Evolutionary conservation across 2,329 filamentous ascomycete genomes (phyloP).

Genomic region (Colletotrichum sojae): DNA sequence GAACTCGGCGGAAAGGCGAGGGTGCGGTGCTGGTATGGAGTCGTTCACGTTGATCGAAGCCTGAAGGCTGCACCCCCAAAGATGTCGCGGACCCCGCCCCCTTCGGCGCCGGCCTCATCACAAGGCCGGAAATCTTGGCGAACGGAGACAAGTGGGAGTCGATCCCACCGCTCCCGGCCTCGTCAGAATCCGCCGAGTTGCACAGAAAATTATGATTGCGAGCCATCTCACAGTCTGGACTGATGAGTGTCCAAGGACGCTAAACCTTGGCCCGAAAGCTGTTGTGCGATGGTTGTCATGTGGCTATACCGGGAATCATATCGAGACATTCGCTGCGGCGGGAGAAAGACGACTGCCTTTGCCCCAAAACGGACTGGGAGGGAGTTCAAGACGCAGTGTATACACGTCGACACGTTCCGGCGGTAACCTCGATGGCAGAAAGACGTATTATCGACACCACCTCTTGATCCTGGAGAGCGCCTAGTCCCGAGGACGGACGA

Average conservation of each 20-base stretch:
- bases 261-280: conserved; percentile 11
- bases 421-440: conserved; percentile 3
- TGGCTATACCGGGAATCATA: background rate
- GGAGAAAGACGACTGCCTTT: conserved; percentile 3
- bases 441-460: background rate
- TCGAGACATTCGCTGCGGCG: background rate
- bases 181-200: conserved; percentile 28
- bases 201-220: conserved; percentile 13
- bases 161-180: conserved; percentile 24
- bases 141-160: conserved; percentile 18
- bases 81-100: conserved; percentile 17
- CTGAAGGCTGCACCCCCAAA: background rate
- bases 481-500: conserved; percentile 19
- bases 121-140: conserved; percentile 23
- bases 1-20: background rate
- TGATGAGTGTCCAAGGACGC: background rate
- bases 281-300: background rate
- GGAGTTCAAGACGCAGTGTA: background rate
- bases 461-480: background rate
- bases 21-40: conserved; percentile 4
- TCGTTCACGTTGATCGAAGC: conserved; percentile 2
- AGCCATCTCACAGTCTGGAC: background rate
- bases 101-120: conserved; percentile 33
- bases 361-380: conserved; percentile 18
- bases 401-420: background rate